Conservation (phyloP, 192 early-diverging fungal genomes). For the Paraglomus brasilianum region DNA sequence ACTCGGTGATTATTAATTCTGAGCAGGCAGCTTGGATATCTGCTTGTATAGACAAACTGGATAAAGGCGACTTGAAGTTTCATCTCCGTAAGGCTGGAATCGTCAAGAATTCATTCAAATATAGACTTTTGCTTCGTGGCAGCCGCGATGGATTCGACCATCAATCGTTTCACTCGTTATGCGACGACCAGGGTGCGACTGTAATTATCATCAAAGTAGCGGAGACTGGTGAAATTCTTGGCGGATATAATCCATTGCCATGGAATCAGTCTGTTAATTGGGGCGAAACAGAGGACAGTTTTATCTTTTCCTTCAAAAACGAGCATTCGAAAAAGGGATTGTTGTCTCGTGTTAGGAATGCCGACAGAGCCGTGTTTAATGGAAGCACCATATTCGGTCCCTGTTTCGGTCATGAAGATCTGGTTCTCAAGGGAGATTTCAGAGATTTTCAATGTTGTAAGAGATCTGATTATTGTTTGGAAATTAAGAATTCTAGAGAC, state of each 20-base stretch:
- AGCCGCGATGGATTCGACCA: neutral
- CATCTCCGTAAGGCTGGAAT: neutral
- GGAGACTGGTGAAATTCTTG: constrained; percentile 1
- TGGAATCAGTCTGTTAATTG: neutral
- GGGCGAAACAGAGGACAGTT: neutral
- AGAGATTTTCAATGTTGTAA: constrained; percentile 25
- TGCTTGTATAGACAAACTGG: constrained; percentile 5
- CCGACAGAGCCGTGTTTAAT: no score
- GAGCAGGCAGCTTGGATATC: neutral
- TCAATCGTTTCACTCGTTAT: neutral
- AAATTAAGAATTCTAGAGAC: neutral
- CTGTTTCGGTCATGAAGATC: constrained; percentile 28
- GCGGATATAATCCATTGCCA: constrained; percentile 1
- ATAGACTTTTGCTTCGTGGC: constrained; percentile 8
- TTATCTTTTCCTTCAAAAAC: constrained; percentile 25
- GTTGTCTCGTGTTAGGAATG: no score
- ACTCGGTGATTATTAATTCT: constrained; percentile 11
- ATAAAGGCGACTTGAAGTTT: neutral
- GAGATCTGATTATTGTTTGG: constrained; percentile 4
- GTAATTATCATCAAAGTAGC: neutral
- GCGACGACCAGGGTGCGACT: neutral
- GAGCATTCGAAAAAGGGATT: no score
- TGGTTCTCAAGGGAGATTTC: constrained; percentile 17
- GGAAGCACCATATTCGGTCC: no score
- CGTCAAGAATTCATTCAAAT: constrained; percentile 6